Conservation (phyloP, 257 asterid species). For the Solanum clarkiae region DNA sequence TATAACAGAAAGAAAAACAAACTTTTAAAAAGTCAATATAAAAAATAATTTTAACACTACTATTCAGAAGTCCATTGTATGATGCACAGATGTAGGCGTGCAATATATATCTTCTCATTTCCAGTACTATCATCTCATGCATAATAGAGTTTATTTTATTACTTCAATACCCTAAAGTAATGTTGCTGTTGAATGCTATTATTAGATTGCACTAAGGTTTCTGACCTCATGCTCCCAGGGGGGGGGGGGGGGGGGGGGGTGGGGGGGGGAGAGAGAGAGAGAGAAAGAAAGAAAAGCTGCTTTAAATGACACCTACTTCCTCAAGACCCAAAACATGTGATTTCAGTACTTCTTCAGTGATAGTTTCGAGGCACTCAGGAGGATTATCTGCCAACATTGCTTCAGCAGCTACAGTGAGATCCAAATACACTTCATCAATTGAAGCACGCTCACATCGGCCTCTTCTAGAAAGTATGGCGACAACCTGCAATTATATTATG, state of each 20-base stretch:
- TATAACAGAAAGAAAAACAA: neutral
- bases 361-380: conserved; percentile 34
- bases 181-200: neutral
- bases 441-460: conserved; percentile 98
- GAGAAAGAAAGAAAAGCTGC: neutral
- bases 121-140: neutral
- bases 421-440: conserved; percentile 94
- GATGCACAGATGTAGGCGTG: neutral
- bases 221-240: neutral
- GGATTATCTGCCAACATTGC: conserved; percentile 58
- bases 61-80: neutral
- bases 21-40: neutral
- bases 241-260: neutral
- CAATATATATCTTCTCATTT: neutral
- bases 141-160: neutral
- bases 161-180: neutral
- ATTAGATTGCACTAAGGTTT: neutral
- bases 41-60: neutral
- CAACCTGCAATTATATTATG: conserved; percentile 44
- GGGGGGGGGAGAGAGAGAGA: neutral
- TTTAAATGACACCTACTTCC: conserved; percentile 22
- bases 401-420: conserved; percentile 88
- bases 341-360: conserved; percentile 60
- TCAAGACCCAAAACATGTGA: conserved; percentile 83
- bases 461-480: conserved; percentile 65